These are phyloP conservation scores for Zizania latifolia DNA, from an alignment of 176 grass and related monocot genomes.

Conservation along the genomic window DNA sequence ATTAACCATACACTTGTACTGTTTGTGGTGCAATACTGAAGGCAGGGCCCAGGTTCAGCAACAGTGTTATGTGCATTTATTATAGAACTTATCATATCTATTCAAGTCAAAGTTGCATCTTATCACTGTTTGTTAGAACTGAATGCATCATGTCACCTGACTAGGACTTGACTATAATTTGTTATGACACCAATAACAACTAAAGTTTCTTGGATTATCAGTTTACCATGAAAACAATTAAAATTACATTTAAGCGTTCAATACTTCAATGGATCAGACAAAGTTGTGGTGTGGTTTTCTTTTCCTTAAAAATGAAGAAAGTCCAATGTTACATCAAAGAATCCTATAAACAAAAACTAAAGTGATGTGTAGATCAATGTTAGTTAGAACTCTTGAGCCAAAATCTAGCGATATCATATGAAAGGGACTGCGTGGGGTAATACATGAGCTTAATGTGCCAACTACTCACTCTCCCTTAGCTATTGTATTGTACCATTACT, in stretches of 20 bases:
- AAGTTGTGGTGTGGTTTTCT: not conserved
- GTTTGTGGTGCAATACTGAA: not conserved
- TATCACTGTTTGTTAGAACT: not conserved
- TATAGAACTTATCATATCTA: not conserved
- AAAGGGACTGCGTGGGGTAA: constrained; percentile 30
- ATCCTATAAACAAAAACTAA: constrained; percentile 25
- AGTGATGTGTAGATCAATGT: constrained; percentile 37
- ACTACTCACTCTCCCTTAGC: constrained; percentile 6
- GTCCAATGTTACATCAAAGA: not conserved
- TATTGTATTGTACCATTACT: not conserved
- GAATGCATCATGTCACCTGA: not conserved
- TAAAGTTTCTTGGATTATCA: not conserved
- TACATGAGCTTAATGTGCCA: constrained; percentile 35
- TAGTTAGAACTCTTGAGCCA: constrained; percentile 42
- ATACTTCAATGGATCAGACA: not conserved
- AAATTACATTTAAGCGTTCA: not conserved
- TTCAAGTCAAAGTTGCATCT: not conserved
- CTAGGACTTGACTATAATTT: not conserved
- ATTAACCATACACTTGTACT: not conserved
- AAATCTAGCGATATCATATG: constrained; percentile 36
- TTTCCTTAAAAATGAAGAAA: constrained; percentile 26
- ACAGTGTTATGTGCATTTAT: not conserved
- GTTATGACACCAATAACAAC: not conserved
- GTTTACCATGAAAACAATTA: not conserved
- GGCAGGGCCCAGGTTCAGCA: not conserved